These are phyloP conservation scores for Stenogyne calaminthoides DNA, from an alignment of 305 asterid genomes.

Conservation along the genomic window DNA sequence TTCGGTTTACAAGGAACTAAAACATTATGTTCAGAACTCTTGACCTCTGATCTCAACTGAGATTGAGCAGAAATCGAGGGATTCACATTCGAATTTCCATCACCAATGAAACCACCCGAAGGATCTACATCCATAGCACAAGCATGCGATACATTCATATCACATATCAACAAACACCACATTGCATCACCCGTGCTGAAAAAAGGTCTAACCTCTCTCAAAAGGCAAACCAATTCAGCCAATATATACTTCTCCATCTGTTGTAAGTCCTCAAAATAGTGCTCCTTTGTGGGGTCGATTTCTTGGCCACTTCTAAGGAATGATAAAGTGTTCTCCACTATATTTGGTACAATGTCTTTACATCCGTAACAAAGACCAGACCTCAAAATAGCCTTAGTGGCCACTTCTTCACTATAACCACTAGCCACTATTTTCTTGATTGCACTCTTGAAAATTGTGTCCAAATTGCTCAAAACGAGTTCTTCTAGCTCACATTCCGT, in stretches of 20 bases:
- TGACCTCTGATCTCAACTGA: conserved; percentile 42
- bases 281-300: conserved; percentile 60
- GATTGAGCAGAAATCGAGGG: conserved; percentile 42
- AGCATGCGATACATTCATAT: conserved; percentile 84
- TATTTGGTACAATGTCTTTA: conserved; percentile 83
- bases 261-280: conserved; percentile 73
- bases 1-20: conserved; percentile 47
- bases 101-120: conserved; percentile 46
- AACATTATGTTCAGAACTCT: conserved; percentile 41
- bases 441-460: conserved; percentile 75
- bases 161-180: conserved; percentile 95
- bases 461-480: conserved; percentile 76
- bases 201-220: conserved; percentile 80
- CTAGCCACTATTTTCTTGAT: conserved; percentile 65
- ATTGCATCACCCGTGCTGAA: conserved; percentile 94
- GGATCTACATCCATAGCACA: conserved; percentile 83
- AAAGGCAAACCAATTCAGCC: conserved; percentile 87
- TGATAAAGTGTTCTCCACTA: conserved; percentile 76
- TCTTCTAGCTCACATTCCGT: conserved; percentile 85
- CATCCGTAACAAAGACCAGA: conserved; percentile 90
- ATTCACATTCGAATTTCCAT: conserved; percentile 37
- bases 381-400: conserved; percentile 73
- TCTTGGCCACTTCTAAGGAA: conserved; percentile 70
- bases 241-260: conserved; percentile 82
- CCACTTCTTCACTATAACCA: conserved; percentile 77